Evolutionary conservation across 1,284 basidiomycete genomes (phyloP).

Genomic region (Trichosporon sp.): DNA sequence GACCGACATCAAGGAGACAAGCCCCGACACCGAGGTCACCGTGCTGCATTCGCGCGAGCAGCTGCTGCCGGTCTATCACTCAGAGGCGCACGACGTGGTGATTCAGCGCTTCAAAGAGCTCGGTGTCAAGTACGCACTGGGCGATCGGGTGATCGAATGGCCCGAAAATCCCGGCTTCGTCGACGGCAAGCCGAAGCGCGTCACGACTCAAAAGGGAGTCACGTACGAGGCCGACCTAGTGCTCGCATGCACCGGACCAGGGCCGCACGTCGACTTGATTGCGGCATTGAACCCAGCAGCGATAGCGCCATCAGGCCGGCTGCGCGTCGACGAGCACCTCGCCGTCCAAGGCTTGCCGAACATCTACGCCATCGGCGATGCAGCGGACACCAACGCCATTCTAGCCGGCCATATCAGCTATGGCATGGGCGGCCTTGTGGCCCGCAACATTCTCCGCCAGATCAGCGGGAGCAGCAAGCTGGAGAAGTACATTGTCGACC

Average conservation of each 20-base stretch:
- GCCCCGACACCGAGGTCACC: constrained; percentile 48
- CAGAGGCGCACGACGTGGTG: constrained; percentile 46
- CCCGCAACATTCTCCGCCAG: constrained; percentile 44
- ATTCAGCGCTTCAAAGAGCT: constrained; percentile 42
- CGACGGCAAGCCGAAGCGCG: constrained; percentile 42
- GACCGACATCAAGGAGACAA: constrained; percentile 49
- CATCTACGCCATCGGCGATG: constrained; percentile 49
- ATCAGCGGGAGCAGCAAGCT: constrained; percentile 43
- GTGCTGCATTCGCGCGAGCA: constrained; percentile 50
- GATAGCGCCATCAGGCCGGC: constrained; percentile 52
- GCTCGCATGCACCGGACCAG: constrained; percentile 71
- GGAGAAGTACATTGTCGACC: constrained; percentile 55
- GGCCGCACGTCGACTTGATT: constrained; percentile 62
- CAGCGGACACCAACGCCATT: constrained; percentile 48
- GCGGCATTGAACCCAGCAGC: constrained; percentile 20
- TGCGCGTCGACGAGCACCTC: constrained; percentile 50
- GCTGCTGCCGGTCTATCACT: constrained; percentile 49
- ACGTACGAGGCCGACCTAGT: constrained; percentile 61
- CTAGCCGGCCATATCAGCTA: constrained; percentile 64
- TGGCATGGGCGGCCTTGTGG: constrained; percentile 52
- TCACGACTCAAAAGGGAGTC: constrained; percentile 58
- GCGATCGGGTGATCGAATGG: constrained; percentile 46
- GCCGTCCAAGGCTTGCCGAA: constrained; percentile 14
- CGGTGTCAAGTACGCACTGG: constrained; percentile 48
- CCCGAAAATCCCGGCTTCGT: constrained; percentile 30